These are phyloP conservation scores for Nemania abortiva DNA, from an alignment of 2,329 filamentous ascomycete species.

Conservation along the genomic window DNA sequence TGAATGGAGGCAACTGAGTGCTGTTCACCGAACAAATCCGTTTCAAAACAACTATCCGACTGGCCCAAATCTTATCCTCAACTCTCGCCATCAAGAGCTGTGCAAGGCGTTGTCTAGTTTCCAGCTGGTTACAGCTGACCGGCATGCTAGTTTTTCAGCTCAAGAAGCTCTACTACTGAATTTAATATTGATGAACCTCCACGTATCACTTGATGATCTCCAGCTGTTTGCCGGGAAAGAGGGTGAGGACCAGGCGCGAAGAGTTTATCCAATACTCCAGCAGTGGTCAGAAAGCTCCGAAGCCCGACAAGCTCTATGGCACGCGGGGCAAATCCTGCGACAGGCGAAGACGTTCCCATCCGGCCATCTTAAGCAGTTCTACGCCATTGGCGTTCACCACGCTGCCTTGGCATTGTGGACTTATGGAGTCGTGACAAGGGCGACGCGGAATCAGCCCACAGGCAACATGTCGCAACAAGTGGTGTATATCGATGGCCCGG, in stretches of 20 bases:
- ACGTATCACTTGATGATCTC: slow-evolving; percentile 73
- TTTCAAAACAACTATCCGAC: slow-evolving; percentile 58
- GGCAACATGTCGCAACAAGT: slow-evolving; percentile 54
- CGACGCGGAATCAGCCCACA: slow-evolving; percentile 52
- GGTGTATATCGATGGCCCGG: slow-evolving; percentile 68
- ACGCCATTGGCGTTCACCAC: slow-evolving; percentile 76
- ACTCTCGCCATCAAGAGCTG: slow-evolving; percentile 72
- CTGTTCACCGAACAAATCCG: slow-evolving; percentile 61
- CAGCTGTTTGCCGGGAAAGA: slow-evolving; percentile 77
- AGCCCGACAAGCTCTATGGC: slow-evolving; percentile 72
- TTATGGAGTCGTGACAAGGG: slow-evolving; percentile 70
- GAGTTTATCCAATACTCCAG: slow-evolving; percentile 68
- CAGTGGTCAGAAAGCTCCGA: slow-evolving; percentile 68
- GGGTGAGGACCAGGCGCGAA: slow-evolving; percentile 72
- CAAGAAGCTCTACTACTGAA: slow-evolving; percentile 63
- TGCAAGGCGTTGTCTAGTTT: slow-evolving; percentile 67
- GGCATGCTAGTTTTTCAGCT: slow-evolving; percentile 58
- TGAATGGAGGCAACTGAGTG: slow-evolving; percentile 72
- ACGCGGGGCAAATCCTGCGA: slow-evolving; percentile 75
- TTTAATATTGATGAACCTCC: slow-evolving; percentile 72
- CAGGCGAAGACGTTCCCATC: slow-evolving; percentile 67
- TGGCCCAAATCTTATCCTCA: slow-evolving; percentile 61
- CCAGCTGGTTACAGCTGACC: slow-evolving; percentile 57
- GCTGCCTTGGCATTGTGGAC: slow-evolving; percentile 76
- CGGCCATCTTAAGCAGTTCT: slow-evolving; percentile 72